Percentiles rank a stretch among this genome's conserved stretches.
Evolutionary conservation across 164 flowering plant species (phyloP).

Genomic region (Hamamelis virginiana): DNA sequence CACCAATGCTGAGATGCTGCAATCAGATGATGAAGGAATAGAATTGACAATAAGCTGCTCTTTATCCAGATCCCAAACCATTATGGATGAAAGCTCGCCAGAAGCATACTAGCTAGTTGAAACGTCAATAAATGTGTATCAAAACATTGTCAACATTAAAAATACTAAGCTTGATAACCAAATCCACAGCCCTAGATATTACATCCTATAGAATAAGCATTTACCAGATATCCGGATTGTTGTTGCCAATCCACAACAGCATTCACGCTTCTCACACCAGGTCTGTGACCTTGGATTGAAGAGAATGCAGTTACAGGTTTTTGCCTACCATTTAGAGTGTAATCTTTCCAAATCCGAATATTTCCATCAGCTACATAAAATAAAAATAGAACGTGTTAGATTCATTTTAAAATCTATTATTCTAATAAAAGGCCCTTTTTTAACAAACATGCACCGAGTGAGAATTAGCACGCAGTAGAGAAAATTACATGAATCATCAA

Average conservation of each 20-base stretch:
- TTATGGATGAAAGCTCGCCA: conserved; percentile 82
- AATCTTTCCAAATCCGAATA: conserved; percentile 92
- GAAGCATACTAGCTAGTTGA: conserved; percentile 71
- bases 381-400: background rate
- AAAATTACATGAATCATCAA: conserved; percentile 89
- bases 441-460: background rate
- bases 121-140: conserved; percentile 6
- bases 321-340: conserved; percentile 57
- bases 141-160: background rate
- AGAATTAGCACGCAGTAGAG: conserved; percentile 21
- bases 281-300: conserved; percentile 83
- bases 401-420: background rate
- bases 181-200: background rate
- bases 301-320: conserved; percentile 93
- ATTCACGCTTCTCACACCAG: conserved; percentile 68
- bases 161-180: background rate
- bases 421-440: background rate
- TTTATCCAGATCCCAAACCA: conserved; percentile 94
- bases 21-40: conserved; percentile 68
- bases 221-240: conserved; percentile 92
- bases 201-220: conserved; percentile 1
- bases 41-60: conserved; percentile 77
- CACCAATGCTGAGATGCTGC: conserved; percentile 84
- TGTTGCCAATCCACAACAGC: conserved; percentile 99
- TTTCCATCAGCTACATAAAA: conserved; percentile 74